Conservation (phyloP, 768 basidiomycete genomes). For the Rhizopogon vulgaris region DNA sequence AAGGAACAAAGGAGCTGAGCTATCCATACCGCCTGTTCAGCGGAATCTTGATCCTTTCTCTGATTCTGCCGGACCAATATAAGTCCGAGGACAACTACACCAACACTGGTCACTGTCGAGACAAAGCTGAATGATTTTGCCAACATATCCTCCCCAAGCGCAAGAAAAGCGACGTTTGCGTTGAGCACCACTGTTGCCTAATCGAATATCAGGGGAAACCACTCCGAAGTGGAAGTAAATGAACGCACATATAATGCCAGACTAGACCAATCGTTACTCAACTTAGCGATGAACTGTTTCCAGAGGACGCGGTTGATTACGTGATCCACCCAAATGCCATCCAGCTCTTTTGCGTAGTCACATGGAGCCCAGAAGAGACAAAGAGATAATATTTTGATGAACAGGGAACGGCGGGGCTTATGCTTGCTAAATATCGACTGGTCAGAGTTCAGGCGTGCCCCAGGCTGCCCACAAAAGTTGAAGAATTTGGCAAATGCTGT, state of each 20-base stretch:
- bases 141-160: constrained; percentile 24
- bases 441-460: constrained; percentile 26
- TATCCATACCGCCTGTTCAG: constrained; percentile 22
- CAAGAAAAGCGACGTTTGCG: constrained; percentile 47
- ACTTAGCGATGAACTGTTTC: constrained; percentile 32
- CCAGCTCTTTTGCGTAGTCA: constrained; percentile 33
- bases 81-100: constrained; percentile 28
- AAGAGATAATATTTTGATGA: constrained; percentile 29
- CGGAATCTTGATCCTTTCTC: constrained; percentile 15
- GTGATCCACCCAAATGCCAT: constrained; percentile 39
- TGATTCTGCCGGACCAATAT: constrained; percentile 33
- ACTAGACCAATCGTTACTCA: constrained; percentile 42
- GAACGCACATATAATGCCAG: constrained; percentile 40
- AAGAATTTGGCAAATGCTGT: constrained; percentile 22
- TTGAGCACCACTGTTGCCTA: constrained; percentile 45
- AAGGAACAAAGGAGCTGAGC: constrained; percentile 1
- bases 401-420: constrained; percentile 16
- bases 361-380: constrained; percentile 42
- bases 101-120: constrained; percentile 30
- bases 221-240: neutral
- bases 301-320: constrained; percentile 33
- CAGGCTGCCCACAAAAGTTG: constrained; percentile 30
- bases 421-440: constrained; percentile 15
- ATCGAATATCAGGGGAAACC: neutral
- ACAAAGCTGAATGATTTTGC: constrained; percentile 32